Percentiles rank a stretch among this genome's conserved stretches.
Conservation (phyloP, 2,329 filamentous ascomycete species). For the Alternaria gaisen region DNA sequence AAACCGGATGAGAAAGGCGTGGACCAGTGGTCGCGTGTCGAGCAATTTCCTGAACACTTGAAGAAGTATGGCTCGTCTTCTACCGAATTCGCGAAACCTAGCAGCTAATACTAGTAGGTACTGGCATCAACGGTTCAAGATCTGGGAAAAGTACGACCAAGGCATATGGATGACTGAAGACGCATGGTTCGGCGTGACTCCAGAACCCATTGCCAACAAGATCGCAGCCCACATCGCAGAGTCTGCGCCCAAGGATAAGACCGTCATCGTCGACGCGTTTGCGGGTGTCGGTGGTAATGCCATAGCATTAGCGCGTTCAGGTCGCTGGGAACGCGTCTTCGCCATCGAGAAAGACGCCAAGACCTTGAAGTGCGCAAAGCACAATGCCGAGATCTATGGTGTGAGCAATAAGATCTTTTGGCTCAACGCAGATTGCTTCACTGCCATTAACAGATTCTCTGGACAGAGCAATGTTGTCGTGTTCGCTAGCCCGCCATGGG, state of each 20-base stretch:
- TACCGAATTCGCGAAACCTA: background rate
- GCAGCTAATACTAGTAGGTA: conserved; percentile 68
- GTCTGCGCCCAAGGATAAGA: conserved; percentile 64
- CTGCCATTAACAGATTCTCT: conserved; percentile 67
- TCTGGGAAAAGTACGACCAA: conserved; percentile 87
- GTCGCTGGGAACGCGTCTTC: conserved; percentile 82
- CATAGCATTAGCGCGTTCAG: conserved; percentile 89
- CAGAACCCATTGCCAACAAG: conserved; percentile 76
- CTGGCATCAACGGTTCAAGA: conserved; percentile 85
- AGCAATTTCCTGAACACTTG: conserved; percentile 81
- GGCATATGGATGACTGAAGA: conserved; percentile 91
- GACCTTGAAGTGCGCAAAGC: conserved; percentile 86
- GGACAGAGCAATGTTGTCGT: conserved; percentile 65
- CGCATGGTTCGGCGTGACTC: conserved; percentile 96
- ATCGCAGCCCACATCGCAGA: conserved; percentile 77
- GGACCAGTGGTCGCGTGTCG: conserved; percentile 74
- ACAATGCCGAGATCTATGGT: conserved; percentile 88
- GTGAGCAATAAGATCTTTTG: conserved; percentile 82
- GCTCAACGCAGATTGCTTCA: conserved; percentile 87
- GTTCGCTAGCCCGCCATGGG: conserved; percentile 80
- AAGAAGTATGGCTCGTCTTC: conserved; percentile 71
- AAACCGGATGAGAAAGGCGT: conserved; percentile 50
- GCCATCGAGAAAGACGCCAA: conserved; percentile 85
- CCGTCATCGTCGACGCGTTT: conserved; percentile 84
- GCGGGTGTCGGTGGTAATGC: conserved; percentile 91